Evolutionary conservation across 306 rosid species (phyloP).

Genomic region (Ziziphus jujuba): DNA sequence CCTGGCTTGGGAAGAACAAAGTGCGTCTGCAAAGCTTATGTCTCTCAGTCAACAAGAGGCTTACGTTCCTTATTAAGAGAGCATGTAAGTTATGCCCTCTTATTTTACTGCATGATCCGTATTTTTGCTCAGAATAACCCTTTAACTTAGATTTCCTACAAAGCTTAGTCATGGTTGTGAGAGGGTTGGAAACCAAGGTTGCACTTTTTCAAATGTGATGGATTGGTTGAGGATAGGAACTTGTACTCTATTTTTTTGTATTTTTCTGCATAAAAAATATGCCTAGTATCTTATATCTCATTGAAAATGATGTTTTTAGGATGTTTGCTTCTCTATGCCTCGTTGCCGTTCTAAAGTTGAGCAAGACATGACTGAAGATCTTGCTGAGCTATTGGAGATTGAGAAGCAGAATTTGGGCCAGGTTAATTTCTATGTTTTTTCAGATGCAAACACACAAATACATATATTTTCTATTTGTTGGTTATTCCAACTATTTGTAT

Average conservation of each 20-base stretch:
- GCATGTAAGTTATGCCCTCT: constrained; percentile 57
- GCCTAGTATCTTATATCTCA: constrained; percentile 12
- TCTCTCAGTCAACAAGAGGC: constrained; percentile 84
- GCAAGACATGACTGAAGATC: constrained; percentile 73
- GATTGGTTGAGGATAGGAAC: neutral
- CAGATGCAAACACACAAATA: neutral
- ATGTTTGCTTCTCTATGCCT: constrained; percentile 88
- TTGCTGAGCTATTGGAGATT: constrained; percentile 92
- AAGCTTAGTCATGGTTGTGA: neutral
- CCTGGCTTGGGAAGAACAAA: constrained; percentile 50
- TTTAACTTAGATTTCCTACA: neutral
- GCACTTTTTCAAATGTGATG: neutral
- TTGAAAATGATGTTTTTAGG: constrained; percentile 48
- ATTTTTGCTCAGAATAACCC: neutral
- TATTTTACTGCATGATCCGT: neutral
- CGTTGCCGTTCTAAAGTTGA: constrained; percentile 83
- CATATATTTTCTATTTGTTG: neutral
- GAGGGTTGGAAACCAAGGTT: too few relatives aligned
- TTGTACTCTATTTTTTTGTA: neutral
- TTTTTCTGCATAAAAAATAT: neutral
- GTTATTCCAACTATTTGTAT: too few relatives aligned
- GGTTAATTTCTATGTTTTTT: constrained; percentile 47
- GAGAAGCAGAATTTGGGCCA: constrained; percentile 91
- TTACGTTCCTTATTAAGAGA: constrained; percentile 74
- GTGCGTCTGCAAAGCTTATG: constrained; percentile 56